Percentiles rank a stretch among this genome's conserved stretches.
phyloP scores from a whole-genome alignment of 2,329 filamentous ascomycete genomes.

The Ophiostoma australiae region DNA sequence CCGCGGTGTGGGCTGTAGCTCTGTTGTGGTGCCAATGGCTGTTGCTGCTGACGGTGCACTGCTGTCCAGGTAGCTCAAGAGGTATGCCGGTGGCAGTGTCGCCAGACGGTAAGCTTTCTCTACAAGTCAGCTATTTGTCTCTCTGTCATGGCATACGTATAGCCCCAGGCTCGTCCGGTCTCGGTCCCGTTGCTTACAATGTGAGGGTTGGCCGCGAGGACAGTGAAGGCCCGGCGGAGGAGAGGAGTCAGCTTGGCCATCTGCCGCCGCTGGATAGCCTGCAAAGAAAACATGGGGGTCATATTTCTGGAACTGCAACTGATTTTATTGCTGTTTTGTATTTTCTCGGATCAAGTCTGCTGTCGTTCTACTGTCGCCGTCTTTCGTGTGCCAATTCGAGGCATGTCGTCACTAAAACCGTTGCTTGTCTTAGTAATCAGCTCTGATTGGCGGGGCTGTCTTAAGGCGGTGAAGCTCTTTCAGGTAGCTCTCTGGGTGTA shows the following conservation, averaged over 20 bases:
- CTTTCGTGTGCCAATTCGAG: not conserved
- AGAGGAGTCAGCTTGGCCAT: conserved; percentile 27
- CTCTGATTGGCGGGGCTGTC: conserved; percentile 11
- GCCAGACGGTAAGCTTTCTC: conserved; percentile 56
- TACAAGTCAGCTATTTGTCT: not conserved
- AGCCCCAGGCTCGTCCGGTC: not conserved
- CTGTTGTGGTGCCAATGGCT: conserved; percentile 55
- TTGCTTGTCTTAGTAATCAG: not conserved
- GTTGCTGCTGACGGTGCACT: conserved; percentile 50
- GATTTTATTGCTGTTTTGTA: not conserved
- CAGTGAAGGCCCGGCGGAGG: conserved; percentile 39
- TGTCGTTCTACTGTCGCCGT: not conserved
- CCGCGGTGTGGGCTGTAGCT: conserved; percentile 56
- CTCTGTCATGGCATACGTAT: not conserved
- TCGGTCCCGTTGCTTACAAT: conserved; percentile 42
- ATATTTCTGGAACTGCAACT: not conserved
- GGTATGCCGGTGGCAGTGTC: conserved; percentile 42
- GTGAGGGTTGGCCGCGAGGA: conserved; percentile 47
- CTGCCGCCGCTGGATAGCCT: conserved; percentile 29
- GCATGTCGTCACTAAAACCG: conserved; percentile 23
- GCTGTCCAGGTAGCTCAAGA: conserved; percentile 57
- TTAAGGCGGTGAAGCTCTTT: conserved; percentile 22
- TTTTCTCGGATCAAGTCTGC: not conserved
- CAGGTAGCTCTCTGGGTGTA: not conserved
- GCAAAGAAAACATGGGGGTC: conserved; percentile 28